Base-by-base conservation (phyloP, 371 early-diverging fungal genomes). In the Fennellomyces sp. region DNA sequence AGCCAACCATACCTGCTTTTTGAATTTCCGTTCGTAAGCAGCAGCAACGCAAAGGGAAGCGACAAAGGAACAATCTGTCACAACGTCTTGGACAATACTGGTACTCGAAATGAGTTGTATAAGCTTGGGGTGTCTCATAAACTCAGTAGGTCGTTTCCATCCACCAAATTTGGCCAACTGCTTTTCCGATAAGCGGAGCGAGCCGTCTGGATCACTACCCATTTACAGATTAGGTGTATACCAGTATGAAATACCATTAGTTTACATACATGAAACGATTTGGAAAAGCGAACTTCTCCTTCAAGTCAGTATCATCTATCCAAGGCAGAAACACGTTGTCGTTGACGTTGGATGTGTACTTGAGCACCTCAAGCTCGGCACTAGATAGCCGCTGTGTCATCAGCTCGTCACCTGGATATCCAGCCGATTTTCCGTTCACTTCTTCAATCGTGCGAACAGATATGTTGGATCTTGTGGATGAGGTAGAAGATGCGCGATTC, bases 21-120 rank as follows among this genome's bases (percentile, higher is more conserved):
- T 78, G 63, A 88, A 90, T 56, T 81, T 83, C 12, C 76, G 70
- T 63, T 96, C 95, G 64, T 94, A 94, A 26, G 89, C 90, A 5
- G 94, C 91, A 35, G 91, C 83, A 13, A 94, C 95, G 65, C 92
- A 92, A 17, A 96, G 66, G 23, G 94, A 94, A 2, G 95, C 94
- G 4, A 96, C 95, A 72, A 96, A 94, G 11, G 95, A 95, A 66
- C 96, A 96, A 73, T 96, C 94, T 1, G 94, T 94, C 1, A 96
- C 95, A 21, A 92, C 83, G 59, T 95, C 94, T 80, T 94, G 88
- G 39, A 88, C 76, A 45, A 86, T 84, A 51, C 76, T 78, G 31
- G 78, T 76, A 50, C 83, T 84, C 11, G 89, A 88, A 30, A 90
- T 84, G 27, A 80, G 52, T 30, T 75, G 77, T 49, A 92, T 87